phyloP scores from a whole-genome alignment of 31 red algal species.

The Odonthalia washingtoniensis region DNA sequence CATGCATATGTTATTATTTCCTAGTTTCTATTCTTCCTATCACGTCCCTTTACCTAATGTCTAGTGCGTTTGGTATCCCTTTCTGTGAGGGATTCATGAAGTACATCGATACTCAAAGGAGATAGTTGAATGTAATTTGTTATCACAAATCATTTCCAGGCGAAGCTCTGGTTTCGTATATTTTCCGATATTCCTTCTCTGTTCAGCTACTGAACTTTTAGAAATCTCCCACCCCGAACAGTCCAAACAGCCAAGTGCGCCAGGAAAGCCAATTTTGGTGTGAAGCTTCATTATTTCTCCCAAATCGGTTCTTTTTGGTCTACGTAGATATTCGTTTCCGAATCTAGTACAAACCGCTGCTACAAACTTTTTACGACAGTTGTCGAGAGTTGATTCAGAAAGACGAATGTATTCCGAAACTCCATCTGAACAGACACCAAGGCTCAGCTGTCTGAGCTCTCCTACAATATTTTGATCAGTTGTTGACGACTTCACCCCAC shows the following conservation, averaged over 20 bases:
- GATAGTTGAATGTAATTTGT: too few species aligned
- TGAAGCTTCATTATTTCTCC: neutral
- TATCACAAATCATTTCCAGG: constrained; percentile 21
- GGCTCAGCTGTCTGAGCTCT: constrained; percentile 32
- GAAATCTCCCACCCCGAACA: constrained; percentile 18
- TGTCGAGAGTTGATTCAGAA: neutral
- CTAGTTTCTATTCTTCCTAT: too few species aligned
- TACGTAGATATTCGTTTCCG: neutral
- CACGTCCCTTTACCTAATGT: too few species aligned
- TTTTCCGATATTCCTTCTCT: constrained; percentile 15
- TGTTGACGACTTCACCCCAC: neutral
- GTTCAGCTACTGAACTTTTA: neutral
- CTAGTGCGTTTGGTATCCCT: too few species aligned
- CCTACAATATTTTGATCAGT: constrained; percentile 41
- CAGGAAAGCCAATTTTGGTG: neutral
- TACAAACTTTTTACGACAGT: neutral
- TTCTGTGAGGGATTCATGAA: too few species aligned
- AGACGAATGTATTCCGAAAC: neutral
- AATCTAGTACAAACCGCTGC: neutral
- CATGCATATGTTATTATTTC: too few species aligned
- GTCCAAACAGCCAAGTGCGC: neutral
- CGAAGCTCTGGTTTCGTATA: neutral
- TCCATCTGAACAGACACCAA: neutral
- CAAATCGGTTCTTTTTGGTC: constrained; percentile 1
- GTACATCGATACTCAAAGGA: too few species aligned